A percentile compares a stretch with the other conserved stretches of the same genome.
Conservation (phyloP, 2,329 filamentous ascomycete species). For the Xylariomycetidae sp. region DNA sequence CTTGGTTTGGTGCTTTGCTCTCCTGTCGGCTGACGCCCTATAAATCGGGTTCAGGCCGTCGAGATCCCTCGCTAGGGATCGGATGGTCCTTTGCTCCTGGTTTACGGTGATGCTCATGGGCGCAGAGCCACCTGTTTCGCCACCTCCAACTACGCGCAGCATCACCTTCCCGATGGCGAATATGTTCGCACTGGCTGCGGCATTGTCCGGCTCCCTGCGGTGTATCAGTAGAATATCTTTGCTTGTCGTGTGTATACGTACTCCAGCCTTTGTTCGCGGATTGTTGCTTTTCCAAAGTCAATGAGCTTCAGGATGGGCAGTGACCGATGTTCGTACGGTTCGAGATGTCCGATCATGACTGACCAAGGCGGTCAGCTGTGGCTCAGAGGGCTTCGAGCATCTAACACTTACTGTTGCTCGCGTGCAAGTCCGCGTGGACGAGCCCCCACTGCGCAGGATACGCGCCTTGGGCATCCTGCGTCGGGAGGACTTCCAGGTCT, state of each 20-base stretch:
- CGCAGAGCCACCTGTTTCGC: constrained; percentile 1
- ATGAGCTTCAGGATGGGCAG: constrained; percentile 15
- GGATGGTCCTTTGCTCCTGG: constrained; percentile 2
- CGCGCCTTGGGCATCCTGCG: background rate
- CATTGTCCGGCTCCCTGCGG: constrained; percentile 2
- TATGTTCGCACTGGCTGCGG: constrained; percentile 9
- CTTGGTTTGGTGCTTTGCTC: constrained; percentile 7
- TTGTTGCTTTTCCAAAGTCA: constrained; percentile 16
- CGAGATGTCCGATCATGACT: constrained; percentile 17
- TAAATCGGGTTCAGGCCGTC: constrained; percentile 5
- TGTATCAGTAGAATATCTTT: no score
- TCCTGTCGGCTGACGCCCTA: background rate
- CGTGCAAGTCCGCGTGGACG: constrained; percentile 15
- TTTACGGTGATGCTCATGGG: constrained; percentile 9
- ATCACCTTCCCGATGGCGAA: constrained; percentile 9
- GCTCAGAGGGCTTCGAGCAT: background rate
- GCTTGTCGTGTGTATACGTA: no score
- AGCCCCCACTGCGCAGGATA: constrained; percentile 8
- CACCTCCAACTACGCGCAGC: constrained; percentile 14
- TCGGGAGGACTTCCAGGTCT: constrained; percentile 8
- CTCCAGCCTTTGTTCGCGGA: no score
- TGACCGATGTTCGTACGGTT: constrained; percentile 8
- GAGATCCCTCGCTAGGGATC: constrained; percentile 7
- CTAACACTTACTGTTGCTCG: constrained; percentile 12
- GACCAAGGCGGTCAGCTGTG: constrained; percentile 1